A percentile compares a stretch with the other conserved stretches of the same genome.
phyloP scores from a whole-genome alignment of 2,329 filamentous ascomycete genomes.

The Venturia pyrina region DNA sequence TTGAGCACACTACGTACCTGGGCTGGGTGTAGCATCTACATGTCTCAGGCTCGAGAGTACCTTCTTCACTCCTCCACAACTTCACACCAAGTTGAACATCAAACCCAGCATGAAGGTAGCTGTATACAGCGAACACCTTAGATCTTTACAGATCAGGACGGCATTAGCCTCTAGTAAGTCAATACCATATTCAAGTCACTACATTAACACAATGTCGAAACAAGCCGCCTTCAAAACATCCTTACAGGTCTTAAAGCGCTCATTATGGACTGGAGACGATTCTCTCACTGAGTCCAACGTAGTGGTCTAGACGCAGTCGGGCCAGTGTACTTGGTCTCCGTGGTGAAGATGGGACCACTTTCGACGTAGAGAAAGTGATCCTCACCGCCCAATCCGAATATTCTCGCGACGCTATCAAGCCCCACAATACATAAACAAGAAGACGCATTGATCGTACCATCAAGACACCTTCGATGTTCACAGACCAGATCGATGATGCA shows the following conservation, averaged over 20 bases:
- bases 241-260: neutral
- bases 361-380: neutral
- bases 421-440: neutral
- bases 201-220: neutral
- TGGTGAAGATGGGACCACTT: neutral
- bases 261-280: too few relatives aligned
- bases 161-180: too few relatives aligned
- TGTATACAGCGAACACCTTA: too few relatives aligned
- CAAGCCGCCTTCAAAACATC: neutral
- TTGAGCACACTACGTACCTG: neutral
- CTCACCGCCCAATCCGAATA: neutral
- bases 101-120: too few relatives aligned
- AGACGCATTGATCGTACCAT: too few relatives aligned
- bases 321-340: neutral
- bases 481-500: too few relatives aligned
- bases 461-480: too few relatives aligned
- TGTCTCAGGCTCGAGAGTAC: neutral
- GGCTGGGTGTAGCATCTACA: neutral
- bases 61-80: neutral
- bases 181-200: too few relatives aligned
- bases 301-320: neutral
- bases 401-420: neutral
- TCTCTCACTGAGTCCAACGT: neutral
- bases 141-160: too few relatives aligned
- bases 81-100: too few relatives aligned